Evolutionary conservation across 108 stramenopile genomes (phyloP).

Genomic region (Skeletonema costatum): DNA sequence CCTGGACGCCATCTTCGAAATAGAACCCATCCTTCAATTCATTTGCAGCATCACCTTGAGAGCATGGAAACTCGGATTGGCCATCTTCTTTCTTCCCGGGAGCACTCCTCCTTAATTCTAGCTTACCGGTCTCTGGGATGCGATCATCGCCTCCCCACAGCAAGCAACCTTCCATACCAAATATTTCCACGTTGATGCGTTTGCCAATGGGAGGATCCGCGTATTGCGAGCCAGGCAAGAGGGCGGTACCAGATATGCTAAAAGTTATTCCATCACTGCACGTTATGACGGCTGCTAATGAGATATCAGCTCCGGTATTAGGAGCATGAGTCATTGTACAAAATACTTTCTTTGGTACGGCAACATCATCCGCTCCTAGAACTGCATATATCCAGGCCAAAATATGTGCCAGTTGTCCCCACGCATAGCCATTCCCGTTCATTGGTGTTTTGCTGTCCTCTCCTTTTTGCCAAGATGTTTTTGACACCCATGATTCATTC

Average conservation of each 20-base stretch:
- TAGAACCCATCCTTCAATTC: slow-evolving; percentile 68
- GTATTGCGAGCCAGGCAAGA: slow-evolving; percentile 72
- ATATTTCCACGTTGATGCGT: slow-evolving; percentile 62
- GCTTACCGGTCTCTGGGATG: slow-evolving; percentile 48
- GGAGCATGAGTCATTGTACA: slow-evolving; percentile 63
- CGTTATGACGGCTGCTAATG: slow-evolving; percentile 65
- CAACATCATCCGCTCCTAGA: slow-evolving; percentile 32
- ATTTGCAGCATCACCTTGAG: not conserved
- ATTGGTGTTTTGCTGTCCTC: slow-evolving; percentile 13
- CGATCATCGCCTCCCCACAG: slow-evolving; percentile 51
- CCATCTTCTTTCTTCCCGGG: slow-evolving; percentile 22
- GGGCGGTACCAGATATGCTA: slow-evolving; percentile 56
- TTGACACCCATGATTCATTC: slow-evolving; percentile 53
- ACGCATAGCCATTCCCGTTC: slow-evolving; percentile 78
- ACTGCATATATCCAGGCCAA: slow-evolving; percentile 67
- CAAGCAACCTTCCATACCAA: slow-evolving; percentile 53
- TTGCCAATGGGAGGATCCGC: slow-evolving; percentile 69
- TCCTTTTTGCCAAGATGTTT: slow-evolving; percentile 35
- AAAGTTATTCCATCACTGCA: slow-evolving; percentile 57
- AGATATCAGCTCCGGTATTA: slow-evolving; percentile 68
- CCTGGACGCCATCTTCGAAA: slow-evolving; percentile 66
- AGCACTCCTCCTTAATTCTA: slow-evolving; percentile 50
- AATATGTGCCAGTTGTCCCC: slow-evolving; percentile 72
- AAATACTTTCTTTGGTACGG: slow-evolving; percentile 53
- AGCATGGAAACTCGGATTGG: slow-evolving; percentile 32